Evolutionary conservation across 495 filamentous ascomycete species (phyloP), one percentile per base, ranked within the genome.

Genomic region (Penicilliopsis zonata): DNA sequence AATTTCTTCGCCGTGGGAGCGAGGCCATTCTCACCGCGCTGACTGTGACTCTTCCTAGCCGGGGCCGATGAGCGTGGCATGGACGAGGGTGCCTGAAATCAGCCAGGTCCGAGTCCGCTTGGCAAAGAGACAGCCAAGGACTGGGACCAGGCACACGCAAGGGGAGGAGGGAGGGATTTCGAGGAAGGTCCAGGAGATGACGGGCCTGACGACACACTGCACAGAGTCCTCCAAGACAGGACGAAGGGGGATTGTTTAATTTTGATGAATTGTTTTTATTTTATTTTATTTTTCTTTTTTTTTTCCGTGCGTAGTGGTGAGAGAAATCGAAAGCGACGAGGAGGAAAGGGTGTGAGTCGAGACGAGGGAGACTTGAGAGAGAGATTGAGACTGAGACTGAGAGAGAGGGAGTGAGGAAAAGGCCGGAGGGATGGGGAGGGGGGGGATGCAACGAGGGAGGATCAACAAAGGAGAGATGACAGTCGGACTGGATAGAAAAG

Each of bases 1-100:
- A 90, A 67, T 63, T 82, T 79, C 76, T 85, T 88, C 42, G 81
- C 82, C 34, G 86, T 80, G 44, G 75, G 75, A 64, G 81, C 80
- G 44, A 84, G 62, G 45, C 86, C 86, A 78, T 80, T 86, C 61
- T 94, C 86, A 57, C 88, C 78, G 49, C 80, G 74, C 51, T 75
- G 84, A 67, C 81, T 82, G 46, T 61, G 57, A 53, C 55, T 59
- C 55, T 64, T 65, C 53, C 61, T 60, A 55, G 57, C 53, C 70
- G 80, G 79, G 60, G 72, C 61, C 59, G 72, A 67, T 65, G 75
- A 71, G 61, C 75, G 77, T 77, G 80, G 76, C 82, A 86, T 85
- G 55, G 57, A 61, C 57, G 48, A 65, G 55, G 47, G 47, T 55
- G 52, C 55, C 57, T 46, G 49, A 55, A n/a, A n/a, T n/a, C 50